phyloP scores from a whole-genome alignment of 257 asterid species.

The Solanum arcanum region DNA sequence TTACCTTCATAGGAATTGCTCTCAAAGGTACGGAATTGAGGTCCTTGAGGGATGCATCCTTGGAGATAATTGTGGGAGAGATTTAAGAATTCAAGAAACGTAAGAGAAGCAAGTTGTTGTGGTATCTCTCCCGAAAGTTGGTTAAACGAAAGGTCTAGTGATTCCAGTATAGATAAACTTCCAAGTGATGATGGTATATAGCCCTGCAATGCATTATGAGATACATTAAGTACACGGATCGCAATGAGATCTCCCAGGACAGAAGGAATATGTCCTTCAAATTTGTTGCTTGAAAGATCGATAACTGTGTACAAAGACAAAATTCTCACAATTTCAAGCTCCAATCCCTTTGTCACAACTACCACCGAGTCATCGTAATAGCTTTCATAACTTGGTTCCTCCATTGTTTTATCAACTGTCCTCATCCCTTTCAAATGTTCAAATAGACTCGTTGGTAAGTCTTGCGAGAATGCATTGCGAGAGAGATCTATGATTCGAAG shows the following conservation, averaged over 20 bases:
- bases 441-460: neutral
- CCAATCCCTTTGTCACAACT: neutral
- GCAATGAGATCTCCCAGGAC: neutral
- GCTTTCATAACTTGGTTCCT: accelerated
- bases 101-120: neutral
- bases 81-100: neutral
- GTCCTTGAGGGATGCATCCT: neutral
- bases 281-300: neutral
- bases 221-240: too few relatives aligned
- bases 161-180: neutral
- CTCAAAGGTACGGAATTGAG: neutral
- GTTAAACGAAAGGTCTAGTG: neutral
- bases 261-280: neutral
- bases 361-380: neutral
- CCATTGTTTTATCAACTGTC: too few relatives aligned
- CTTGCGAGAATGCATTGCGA: neutral
- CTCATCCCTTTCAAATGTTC: too few relatives aligned
- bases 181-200: neutral
- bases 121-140: neutral
- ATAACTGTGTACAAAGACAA: neutral
- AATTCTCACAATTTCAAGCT: neutral
- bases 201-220: neutral
- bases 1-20: neutral
- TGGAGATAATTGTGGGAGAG: neutral
- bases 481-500: neutral